Conservation (phyloP, 257 asterid species). For the Eustoma russellianum region DNA sequence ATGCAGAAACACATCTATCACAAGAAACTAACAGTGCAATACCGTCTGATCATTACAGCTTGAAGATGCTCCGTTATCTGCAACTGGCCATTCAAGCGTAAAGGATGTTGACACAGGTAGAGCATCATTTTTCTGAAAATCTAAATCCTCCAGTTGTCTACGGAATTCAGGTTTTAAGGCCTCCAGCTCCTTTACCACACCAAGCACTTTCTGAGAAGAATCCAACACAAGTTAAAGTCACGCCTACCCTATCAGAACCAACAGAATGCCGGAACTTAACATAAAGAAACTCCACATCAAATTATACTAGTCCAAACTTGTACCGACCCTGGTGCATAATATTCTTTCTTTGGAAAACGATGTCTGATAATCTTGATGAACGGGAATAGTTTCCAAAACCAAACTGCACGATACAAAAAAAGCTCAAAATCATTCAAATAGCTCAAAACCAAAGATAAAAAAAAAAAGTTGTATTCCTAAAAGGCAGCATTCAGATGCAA, state of each 20-base stretch:
- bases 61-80: constrained; percentile 27
- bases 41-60: constrained; percentile 43
- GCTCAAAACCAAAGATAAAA: not conserved
- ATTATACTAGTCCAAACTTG: not conserved
- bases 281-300: constrained; percentile 11
- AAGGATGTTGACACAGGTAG: constrained; percentile 23
- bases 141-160: constrained; percentile 29
- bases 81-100: constrained; percentile 11
- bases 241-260: not conserved
- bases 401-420: constrained; percentile 45
- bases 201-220: constrained; percentile 37
- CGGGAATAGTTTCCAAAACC: constrained; percentile 79
- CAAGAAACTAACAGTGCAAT: not conserved
- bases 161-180: constrained; percentile 53
- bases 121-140: constrained; percentile 23
- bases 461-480: constrained; percentile 7
- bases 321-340: constrained; percentile 47
- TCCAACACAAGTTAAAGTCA: not conserved
- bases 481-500: constrained; percentile 3
- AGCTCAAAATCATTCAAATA: constrained; percentile 11
- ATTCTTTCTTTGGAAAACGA: constrained; percentile 39
- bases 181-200: constrained; percentile 76
- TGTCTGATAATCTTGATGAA: constrained; percentile 65
- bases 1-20: too few relatives aligned
- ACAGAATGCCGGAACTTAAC: not conserved